Percentiles rank a stretch among this genome's conserved stretches.
phyloP scores from a whole-genome alignment of 2,329 filamentous ascomycete genomes.

The Penicillium hesseltinei region DNA sequence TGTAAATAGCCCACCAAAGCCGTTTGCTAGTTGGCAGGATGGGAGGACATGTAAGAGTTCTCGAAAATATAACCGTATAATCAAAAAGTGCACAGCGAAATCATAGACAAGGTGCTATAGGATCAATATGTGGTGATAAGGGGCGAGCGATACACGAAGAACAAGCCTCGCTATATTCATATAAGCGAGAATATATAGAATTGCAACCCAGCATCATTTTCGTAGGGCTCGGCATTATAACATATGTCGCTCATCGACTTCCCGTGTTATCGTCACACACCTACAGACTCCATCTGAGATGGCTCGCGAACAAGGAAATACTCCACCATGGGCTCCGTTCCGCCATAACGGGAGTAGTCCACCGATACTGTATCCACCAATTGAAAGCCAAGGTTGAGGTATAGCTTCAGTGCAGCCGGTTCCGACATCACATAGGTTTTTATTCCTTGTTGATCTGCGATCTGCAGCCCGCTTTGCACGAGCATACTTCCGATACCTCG shows the following conservation, averaged over 20 bases:
- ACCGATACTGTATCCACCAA: neutral
- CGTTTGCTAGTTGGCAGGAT: too few relatives aligned
- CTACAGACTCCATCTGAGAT: neutral
- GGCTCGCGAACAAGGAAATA: neutral
- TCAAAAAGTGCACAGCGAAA: too few relatives aligned
- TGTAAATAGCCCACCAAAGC: too few relatives aligned
- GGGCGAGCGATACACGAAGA: too few relatives aligned
- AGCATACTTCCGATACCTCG: neutral
- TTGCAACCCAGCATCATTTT: neutral
- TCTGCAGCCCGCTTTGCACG: neutral
- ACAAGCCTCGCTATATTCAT: too few relatives aligned
- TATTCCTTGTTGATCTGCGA: neutral
- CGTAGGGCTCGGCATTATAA: neutral
- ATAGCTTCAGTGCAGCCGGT: neutral
- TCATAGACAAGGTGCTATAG: too few relatives aligned
- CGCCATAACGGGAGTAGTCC: neutral
- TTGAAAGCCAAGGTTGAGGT: neutral
- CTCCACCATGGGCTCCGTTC: neutral
- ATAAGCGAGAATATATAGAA: neutral
- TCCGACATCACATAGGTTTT: neutral
- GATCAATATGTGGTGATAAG: too few relatives aligned
- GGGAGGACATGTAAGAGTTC: too few relatives aligned
- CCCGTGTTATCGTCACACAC: neutral
- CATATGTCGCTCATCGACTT: neutral
- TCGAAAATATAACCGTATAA: too few relatives aligned